These are phyloP conservation scores for Stentor roeselii DNA, from an alignment of 73 alveolate genomes.

Conservation along the genomic window DNA sequence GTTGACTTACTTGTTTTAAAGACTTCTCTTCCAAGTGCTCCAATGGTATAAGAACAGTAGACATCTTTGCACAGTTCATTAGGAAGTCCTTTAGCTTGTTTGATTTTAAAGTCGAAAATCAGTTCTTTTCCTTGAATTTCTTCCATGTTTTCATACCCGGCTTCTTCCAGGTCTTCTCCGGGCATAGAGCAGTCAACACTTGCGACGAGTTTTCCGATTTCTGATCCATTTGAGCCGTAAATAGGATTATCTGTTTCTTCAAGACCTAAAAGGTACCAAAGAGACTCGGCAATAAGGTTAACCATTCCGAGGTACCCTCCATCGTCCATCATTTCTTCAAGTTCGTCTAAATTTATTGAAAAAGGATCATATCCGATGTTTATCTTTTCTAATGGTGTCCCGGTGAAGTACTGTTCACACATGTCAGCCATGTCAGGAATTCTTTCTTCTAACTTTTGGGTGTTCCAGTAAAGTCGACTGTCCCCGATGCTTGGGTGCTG, in stretches of 20 bases:
- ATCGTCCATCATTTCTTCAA: constrained; percentile 6
- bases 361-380: constrained; percentile 70
- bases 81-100: constrained; percentile 39
- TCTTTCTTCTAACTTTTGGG: constrained; percentile 49
- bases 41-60: constrained; percentile 2
- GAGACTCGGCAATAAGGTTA: neutral
- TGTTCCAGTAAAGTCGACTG: constrained; percentile 38
- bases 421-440: constrained; percentile 34
- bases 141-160: constrained; percentile 40
- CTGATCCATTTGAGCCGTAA: neutral
- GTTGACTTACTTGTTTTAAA: neutral
- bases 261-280: neutral
- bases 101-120: constrained; percentile 40
- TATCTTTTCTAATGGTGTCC: constrained; percentile 13
- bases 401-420: constrained; percentile 20
- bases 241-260: neutral
- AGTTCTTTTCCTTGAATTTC: constrained; percentile 51
- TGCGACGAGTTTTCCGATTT: constrained; percentile 21
- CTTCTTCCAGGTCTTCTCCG: constrained; percentile 12
- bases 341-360: constrained; percentile 74
- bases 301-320: constrained; percentile 20
- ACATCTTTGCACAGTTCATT: constrained; percentile 46
- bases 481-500: neutral
- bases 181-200: neutral
- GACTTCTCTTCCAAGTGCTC: neutral